Evolutionary conservation across 2,329 filamentous ascomycete genomes (phyloP), one percentile per base, ranked within the genome.

Genomic region (Claviceps spartinae): DNA sequence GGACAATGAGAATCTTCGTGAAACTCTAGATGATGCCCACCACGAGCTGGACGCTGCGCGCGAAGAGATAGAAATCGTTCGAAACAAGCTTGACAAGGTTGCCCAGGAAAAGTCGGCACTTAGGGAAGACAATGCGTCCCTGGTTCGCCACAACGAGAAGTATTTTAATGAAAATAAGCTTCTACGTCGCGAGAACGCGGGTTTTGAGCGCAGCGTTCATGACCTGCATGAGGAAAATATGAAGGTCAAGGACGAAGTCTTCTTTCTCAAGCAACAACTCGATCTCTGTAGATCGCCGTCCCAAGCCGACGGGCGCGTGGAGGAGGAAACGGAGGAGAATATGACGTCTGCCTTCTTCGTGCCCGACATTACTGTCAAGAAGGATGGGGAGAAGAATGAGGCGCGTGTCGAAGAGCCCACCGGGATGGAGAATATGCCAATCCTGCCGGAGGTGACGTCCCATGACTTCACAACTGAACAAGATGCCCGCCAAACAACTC

Each of bases 271-370:
- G 58, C 62, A 70, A 50, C 70, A 75, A 54, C 60, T 75, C 18
- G 66, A 73, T 40, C 66, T 71, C 51, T 69, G 63, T 51, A 67
- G 70, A 18, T 67, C 67, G 1, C 56, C 62, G 24, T 63, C 65
- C 26, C 67, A 69, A 57, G 63, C 67, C 2, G 64, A 71, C 51
- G 60, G 68, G 14, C 63, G 60, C 13, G 57, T 67, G 2, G 65
- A 69, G 4, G 65, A 68, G 1, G 64, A 67, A 51, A 68, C 65
- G 7, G 71, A 72, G 48, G 75, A 78, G 41, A 77, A 78, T 56
- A 77, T 79, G 72, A 79, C 77, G 0, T 80, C 77, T 5, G 77
- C 75, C 3, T 74, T 79, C 58, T 78, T 80, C 57, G 67, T 80
- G 52, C 76, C 77, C 22, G 77, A 81, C 55, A 79, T 79, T 55